Conservation (phyloP, 345 rosid species). For the Populus simonii region DNA sequence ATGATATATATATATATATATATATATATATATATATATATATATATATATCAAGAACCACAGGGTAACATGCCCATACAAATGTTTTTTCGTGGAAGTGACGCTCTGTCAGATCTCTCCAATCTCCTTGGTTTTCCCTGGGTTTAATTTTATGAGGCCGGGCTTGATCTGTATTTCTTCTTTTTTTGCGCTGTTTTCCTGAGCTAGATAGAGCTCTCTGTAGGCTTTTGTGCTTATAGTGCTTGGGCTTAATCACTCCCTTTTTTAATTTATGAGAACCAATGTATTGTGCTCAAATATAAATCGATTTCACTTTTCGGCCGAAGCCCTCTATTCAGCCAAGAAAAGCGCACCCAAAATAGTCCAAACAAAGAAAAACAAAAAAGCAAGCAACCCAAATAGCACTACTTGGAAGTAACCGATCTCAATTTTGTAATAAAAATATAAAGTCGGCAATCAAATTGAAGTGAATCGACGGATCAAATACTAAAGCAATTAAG, state of each 20-base stretch:
- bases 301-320: background rate
- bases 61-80: too few relatives aligned
- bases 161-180: background rate
- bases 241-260: too few relatives aligned
- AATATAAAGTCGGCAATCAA: background rate
- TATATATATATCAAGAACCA: too few relatives aligned
- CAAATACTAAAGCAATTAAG: background rate
- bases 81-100: too few relatives aligned
- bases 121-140: background rate
- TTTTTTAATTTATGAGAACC: too few relatives aligned
- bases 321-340: background rate
- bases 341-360: background rate
- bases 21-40: too few relatives aligned
- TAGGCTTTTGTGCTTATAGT: too few relatives aligned
- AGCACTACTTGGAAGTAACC: background rate
- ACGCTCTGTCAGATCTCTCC: too few relatives aligned
- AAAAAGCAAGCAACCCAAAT: background rate
- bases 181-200: background rate
- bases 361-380: background rate
- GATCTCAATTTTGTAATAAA: background rate
- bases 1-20: too few relatives aligned
- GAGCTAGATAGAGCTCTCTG: background rate
- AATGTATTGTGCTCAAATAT: too few relatives aligned
- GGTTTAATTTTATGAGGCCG: background rate
- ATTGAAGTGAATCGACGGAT: background rate